phyloP scores from a whole-genome alignment of 371 early-diverging fungal genomes.

The Syncephalastrum racemosum region DNA sequence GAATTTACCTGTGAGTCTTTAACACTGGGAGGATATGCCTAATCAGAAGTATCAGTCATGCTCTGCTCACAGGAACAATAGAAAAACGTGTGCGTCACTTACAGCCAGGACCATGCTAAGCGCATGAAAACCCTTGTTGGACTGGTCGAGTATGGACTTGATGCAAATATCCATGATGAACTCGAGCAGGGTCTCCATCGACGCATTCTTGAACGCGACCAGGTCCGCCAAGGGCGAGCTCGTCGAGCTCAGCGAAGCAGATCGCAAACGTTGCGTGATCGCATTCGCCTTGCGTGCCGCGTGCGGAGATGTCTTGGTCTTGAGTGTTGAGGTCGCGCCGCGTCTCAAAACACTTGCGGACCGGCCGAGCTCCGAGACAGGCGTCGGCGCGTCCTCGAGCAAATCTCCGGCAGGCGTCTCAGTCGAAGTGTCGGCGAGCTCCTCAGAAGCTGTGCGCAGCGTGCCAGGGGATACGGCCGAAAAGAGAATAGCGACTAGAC shows the following conservation, averaged over 20 bases:
- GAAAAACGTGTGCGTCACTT: slow-evolving; percentile 9
- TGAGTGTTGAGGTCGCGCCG: slow-evolving; percentile 39
- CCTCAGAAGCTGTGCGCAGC: too few relatives aligned
- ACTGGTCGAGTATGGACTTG: slow-evolving; percentile 55
- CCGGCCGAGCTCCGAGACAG: too few relatives aligned
- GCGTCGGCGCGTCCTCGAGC: too few relatives aligned
- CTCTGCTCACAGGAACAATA: not conserved
- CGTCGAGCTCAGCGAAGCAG: slow-evolving; percentile 12
- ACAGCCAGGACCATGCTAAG: slow-evolving; percentile 52
- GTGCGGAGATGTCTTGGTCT: slow-evolving; percentile 52
- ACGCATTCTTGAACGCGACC: slow-evolving; percentile 20
- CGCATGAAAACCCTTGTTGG: slow-evolving; percentile 39
- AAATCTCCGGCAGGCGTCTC: too few relatives aligned
- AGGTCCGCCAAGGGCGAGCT: not conserved
- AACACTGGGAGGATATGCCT: slow-evolving; percentile 41
- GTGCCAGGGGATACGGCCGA: slow-evolving; percentile 38
- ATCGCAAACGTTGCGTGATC: slow-evolving; percentile 8
- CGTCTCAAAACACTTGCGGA: slow-evolving; percentile 41
- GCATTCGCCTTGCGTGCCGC: slow-evolving; percentile 30
- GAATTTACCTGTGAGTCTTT: slow-evolving; percentile 33
- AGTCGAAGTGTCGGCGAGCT: too few relatives aligned
- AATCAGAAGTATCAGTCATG: not conserved
- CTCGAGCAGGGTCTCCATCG: slow-evolving; percentile 48
- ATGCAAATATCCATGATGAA: slow-evolving; percentile 57
- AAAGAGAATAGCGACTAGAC: slow-evolving; percentile 53